Base-by-base conservation (phyloP, 176 grass and related monocot species). In the Hsuehochloa calcarea region DNA sequence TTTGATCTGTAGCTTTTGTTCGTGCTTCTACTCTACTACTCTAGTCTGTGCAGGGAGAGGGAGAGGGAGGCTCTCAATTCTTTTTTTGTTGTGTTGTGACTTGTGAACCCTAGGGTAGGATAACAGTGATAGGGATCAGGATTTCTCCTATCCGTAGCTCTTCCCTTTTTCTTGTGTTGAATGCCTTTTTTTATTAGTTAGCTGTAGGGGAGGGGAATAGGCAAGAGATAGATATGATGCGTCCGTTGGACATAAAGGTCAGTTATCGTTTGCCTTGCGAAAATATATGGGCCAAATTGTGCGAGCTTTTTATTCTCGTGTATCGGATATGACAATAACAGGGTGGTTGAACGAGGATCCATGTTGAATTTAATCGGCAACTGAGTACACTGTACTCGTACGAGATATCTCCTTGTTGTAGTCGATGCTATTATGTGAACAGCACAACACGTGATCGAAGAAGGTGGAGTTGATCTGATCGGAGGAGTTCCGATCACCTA, bases 21-120 rank as follows among this genome's bases (percentile, higher is more conserved):
- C 51, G 1, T 19, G 43, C 11, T 47, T 3, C 12, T 47, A 4
- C 14, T 4, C 12, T 13, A 14, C 0, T 47, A 14, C 12, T 43
- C 1, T 13, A 4, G 11, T 46, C 3, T 20, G 19, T 56, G n/a
- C n/a, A n/a, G n/a, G n/a, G n/a, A 29, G 29, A 29, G 29, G 1
- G 29, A 29, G 29, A 51, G 49, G 5, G 49, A 68, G 77, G 70
- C 41, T 47, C 51, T 72, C 83, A 17, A 51, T 74, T 45, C 22
- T 10, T 3, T 3, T 29, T 82, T 81, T 85, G 78, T 80, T 71
- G 35, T 62, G 31, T 70, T 65, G 69, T 34, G 87, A 60, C 82
- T 54, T 90, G 83, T 90, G 84, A 86, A 40, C 84, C 65, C 55
- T 55, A 59, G 62, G 64, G 71, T 67, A 49, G 23, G 7, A 45